Conservation (phyloP, 73 alveolate species). For the Uronychia binucleata region DNA sequence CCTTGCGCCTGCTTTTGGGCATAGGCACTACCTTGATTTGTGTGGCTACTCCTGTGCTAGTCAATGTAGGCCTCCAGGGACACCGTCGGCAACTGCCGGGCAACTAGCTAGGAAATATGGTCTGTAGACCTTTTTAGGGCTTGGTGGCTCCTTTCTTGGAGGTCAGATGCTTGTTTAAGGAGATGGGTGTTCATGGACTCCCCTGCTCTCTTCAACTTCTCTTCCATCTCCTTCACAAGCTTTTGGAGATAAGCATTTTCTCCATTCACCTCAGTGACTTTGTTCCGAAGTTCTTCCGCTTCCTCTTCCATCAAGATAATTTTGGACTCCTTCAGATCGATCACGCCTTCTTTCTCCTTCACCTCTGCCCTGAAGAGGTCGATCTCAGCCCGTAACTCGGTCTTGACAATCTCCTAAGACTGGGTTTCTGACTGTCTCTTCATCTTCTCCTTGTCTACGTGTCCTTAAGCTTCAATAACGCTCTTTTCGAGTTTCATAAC, state of each 20-base stretch:
- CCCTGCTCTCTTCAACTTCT: neutral
- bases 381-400: neutral
- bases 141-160: neutral
- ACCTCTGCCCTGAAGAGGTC: neutral
- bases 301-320: too few relatives aligned
- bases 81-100: neutral
- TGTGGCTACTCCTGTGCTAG: too few relatives aligned
- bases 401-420: neutral
- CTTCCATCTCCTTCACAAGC: neutral
- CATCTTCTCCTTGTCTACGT: neutral
- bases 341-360: neutral
- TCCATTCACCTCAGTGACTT: neutral
- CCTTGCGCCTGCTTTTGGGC: neutral
- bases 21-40: too few relatives aligned
- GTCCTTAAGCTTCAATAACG: neutral
- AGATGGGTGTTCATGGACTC: neutral
- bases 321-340: neutral
- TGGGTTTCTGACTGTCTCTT: neutral
- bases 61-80: too few relatives aligned
- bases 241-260: neutral
- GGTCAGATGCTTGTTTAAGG: neutral
- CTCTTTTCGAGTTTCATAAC: neutral
- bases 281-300: neutral
- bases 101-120: neutral
- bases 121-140: neutral